Base-by-base conservation (phyloP, 208 protist species). In the Phytomonas sp. region DNA sequence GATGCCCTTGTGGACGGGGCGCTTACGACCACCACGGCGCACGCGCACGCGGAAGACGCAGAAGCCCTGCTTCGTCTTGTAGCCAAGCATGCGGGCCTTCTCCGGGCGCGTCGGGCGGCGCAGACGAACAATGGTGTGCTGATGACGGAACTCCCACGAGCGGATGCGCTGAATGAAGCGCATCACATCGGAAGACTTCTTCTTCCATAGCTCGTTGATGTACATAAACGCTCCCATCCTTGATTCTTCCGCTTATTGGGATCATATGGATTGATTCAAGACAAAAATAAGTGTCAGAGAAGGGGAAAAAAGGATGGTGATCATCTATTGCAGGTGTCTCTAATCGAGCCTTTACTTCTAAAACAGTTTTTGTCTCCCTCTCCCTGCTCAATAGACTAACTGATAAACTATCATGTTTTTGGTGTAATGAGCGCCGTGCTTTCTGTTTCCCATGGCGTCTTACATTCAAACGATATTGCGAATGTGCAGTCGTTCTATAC, bases 181-280 rank as follows among this genome's bases (percentile, higher is more conserved):
- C 80, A 99, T 92, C 77, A 98, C 98, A 94, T 99, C 99, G 84
- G 94, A 99, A 94, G 99, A 99, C 92, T 99, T 99, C 88, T 99
- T 99, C 84, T 97, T 98, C 96, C 97, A 99, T 37, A 99, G 83
- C 88, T 99, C 99, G 68, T 99, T 93, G 78, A 99, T 71, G 86
- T 99, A 99, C 89, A 99, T 99, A 94, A 99, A 99, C 64, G 98
- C 98, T 63, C 98, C 99, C 98, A 98, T 98, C n/a, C n/a, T n/a
- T 4, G 36, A 40, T 40, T 40, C 36, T 40, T 40, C 36, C 36
- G 36, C 36, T 40, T 40, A 9, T 9, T 40, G 36, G 36, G 36
- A 9, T 40, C 9, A 9, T 13, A 40, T 40, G 36, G 36, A 13
- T 40, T 40, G 36, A 9, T 40, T 40, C 9, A 40, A 40, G 36